These are phyloP conservation scores for Fomitopsis serialis DNA, from an alignment of 768 basidiomycete genomes.

Conservation along the genomic window DNA sequence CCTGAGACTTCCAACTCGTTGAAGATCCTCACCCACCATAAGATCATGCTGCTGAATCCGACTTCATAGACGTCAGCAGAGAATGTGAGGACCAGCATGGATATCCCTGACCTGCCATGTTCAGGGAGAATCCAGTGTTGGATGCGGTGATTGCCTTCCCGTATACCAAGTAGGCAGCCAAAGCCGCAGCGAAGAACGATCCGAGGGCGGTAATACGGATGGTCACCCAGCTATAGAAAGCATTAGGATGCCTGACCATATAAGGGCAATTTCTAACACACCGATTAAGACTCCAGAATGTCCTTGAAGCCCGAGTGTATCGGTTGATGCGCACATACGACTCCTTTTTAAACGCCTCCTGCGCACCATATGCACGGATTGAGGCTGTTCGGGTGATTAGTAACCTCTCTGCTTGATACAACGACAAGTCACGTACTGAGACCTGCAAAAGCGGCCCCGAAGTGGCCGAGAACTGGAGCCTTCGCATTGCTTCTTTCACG, in stretches of 20 bases:
- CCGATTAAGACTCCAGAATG: slow-evolving; percentile 39
- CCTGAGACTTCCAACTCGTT: slow-evolving; percentile 45
- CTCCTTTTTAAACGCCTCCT: slow-evolving; percentile 35
- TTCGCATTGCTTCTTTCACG: slow-evolving; percentile 46
- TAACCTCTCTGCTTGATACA: background rate
- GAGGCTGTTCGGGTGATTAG: slow-evolving; percentile 24
- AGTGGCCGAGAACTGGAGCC: slow-evolving; percentile 43
- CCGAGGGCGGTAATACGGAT: slow-evolving; percentile 53
- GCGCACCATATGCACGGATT: slow-evolving; percentile 50
- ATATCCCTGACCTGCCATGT: slow-evolving; percentile 33
- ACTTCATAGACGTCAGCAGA: slow-evolving; percentile 24
- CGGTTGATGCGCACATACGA: slow-evolving; percentile 39
- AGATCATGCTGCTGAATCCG: slow-evolving; percentile 50
- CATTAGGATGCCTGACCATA: too few relatives aligned
- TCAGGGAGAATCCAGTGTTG: slow-evolving; percentile 34
- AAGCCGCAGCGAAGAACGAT: slow-evolving; percentile 40
- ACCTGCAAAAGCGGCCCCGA: slow-evolving; percentile 48
- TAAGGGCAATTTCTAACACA: background rate
- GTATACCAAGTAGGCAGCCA: slow-evolving; percentile 55
- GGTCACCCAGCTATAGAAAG: slow-evolving; percentile 35
- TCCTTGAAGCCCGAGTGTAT: slow-evolving; percentile 33
- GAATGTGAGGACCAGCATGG: background rate
- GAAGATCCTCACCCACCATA: slow-evolving; percentile 42
- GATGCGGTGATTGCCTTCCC: slow-evolving; percentile 34
- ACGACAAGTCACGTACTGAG: slow-evolving; percentile 24